These are phyloP conservation scores for Termitomyces sp. DNA, from an alignment of 768 basidiomycete species.

Conservation along the genomic window DNA sequence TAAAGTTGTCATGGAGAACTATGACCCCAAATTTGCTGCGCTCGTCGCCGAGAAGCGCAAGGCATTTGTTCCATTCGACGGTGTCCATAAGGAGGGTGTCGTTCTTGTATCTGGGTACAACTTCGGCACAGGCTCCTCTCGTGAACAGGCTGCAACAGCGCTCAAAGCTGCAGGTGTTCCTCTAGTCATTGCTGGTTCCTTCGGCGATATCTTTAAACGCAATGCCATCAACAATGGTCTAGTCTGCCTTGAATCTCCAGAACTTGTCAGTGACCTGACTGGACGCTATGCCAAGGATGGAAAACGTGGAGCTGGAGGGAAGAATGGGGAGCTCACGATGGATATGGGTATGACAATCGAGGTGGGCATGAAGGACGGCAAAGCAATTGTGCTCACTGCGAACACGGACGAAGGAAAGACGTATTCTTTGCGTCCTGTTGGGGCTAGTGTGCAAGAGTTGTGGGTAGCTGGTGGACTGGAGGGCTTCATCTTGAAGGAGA, in stretches of 20 bases:
- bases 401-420: slow-evolving; percentile 39
- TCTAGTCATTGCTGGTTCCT: slow-evolving; percentile 93
- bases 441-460: slow-evolving; percentile 92
- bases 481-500: slow-evolving; percentile 81
- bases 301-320: slow-evolving; percentile 71
- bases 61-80: slow-evolving; percentile 14
- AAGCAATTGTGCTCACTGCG: slow-evolving; percentile 45
- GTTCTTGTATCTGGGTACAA: slow-evolving; percentile 93
- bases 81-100: slow-evolving; percentile 48
- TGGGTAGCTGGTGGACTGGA: slow-evolving; percentile 96
- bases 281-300: slow-evolving; percentile 66
- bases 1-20: slow-evolving; percentile 99
- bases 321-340: slow-evolving; percentile 79
- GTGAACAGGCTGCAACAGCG: slow-evolving; percentile 98
- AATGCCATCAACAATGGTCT: slow-evolving; percentile 99
- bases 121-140: slow-evolving; percentile 97
- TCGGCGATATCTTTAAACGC: slow-evolving; percentile 98
- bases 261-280: slow-evolving; percentile 83
- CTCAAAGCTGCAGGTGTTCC: slow-evolving; percentile 92
- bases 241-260: slow-evolving; percentile 90
- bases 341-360: slow-evolving; percentile 59
- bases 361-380: slow-evolving; percentile 67
- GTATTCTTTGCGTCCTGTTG: slow-evolving; percentile 73
- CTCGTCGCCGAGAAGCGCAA: slow-evolving; percentile 51
- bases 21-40: slow-evolving; percentile 81